A percentile compares a stretch with the other conserved stretches of the same genome.
Evolutionary conservation across 2,329 filamentous ascomycete genomes (phyloP).

Genomic region (Orbilia brochopaga): DNA sequence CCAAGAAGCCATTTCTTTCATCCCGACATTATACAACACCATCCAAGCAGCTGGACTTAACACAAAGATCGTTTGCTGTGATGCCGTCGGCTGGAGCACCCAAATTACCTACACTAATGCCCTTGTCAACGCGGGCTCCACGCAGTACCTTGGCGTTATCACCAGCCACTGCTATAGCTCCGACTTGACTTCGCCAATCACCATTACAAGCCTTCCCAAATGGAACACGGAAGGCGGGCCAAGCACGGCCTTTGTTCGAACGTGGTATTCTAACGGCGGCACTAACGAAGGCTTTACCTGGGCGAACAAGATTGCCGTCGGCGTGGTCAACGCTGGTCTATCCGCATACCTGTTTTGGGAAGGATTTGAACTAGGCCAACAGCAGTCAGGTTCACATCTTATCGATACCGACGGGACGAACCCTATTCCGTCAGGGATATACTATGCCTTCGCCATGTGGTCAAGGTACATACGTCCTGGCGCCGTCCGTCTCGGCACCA

Average conservation of each 20-base stretch:
- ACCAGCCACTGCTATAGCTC: conserved; percentile 60
- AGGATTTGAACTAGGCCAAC: conserved; percentile 59
- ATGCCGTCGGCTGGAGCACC: conserved; percentile 60
- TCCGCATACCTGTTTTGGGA: conserved; percentile 66
- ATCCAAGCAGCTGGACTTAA: conserved; percentile 58
- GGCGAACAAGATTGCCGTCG: conserved; percentile 64
- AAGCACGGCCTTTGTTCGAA: conserved; percentile 60
- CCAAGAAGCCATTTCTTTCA: conserved; percentile 35
- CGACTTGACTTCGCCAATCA: conserved; percentile 58
- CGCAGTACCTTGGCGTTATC: conserved; percentile 58
- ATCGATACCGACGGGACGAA: conserved; percentile 54
- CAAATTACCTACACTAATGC: conserved; percentile 58
- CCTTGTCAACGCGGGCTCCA: conserved; percentile 58
- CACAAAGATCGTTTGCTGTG: conserved; percentile 60
- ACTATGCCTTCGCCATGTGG: conserved; percentile 60
- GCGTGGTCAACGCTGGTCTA: conserved; percentile 62
- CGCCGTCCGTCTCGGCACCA: conserved; percentile 57
- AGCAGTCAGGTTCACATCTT: conserved; percentile 56
- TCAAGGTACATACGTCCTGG: conserved; percentile 58
- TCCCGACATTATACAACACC: conserved; percentile 58
- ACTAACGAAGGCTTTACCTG: conserved; percentile 64
- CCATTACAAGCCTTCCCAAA: conserved; percentile 59
- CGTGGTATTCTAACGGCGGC: conserved; percentile 62
- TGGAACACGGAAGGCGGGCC: conserved; percentile 65
- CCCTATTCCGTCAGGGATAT: conserved; percentile 57